Evolutionary conservation across 2,329 filamentous ascomycete genomes (phyloP).

Genomic region (Byssothecium circinans): DNA sequence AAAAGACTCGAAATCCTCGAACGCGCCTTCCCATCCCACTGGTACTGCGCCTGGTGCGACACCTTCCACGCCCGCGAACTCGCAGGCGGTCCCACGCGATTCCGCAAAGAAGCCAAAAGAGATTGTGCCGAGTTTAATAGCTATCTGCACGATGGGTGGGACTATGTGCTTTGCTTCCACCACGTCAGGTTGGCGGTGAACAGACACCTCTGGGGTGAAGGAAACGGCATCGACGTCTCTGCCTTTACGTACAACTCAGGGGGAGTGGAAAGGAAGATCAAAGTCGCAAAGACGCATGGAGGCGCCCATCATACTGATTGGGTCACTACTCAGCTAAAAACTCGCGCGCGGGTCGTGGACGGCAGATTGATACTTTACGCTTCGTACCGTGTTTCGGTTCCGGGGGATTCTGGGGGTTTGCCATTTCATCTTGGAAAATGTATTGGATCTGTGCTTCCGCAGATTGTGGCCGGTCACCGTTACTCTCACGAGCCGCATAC

Average conservation of each 20-base stretch:
- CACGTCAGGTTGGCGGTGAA: slow-evolving; percentile 35
- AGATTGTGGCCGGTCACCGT: slow-evolving; percentile 30
- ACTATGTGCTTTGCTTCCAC: slow-evolving; percentile 30
- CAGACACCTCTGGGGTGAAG: slow-evolving; percentile 16
- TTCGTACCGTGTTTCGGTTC: slow-evolving; percentile 19
- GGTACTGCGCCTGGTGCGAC: slow-evolving; percentile 41
- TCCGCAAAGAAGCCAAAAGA: slow-evolving; percentile 6
- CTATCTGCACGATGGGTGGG: slow-evolving; percentile 19
- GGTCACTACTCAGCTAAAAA: too few relatives aligned
- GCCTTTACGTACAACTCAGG: slow-evolving; percentile 17
- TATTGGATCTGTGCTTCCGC: slow-evolving; percentile 25
- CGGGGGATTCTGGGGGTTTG: slow-evolving; percentile 10
- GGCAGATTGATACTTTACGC: slow-evolving; percentile 24
- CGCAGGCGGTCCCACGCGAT: slow-evolving; percentile 13
- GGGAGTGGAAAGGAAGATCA: slow-evolving; percentile 9
- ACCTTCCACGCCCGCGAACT: slow-evolving; percentile 26
- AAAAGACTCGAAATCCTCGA: slow-evolving; percentile 33
- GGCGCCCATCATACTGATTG: not conserved
- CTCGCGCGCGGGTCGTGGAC: slow-evolving; percentile 17
- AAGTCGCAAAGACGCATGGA: too few relatives aligned
- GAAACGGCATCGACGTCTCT: slow-evolving; percentile 27
- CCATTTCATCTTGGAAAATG: slow-evolving; percentile 2
- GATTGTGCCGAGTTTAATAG: slow-evolving; percentile 31
- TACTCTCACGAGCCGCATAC: slow-evolving; percentile 25
- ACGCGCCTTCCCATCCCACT: slow-evolving; percentile 35